These are phyloP conservation scores for Clonostachys rhizophaga DNA, from an alignment of 2,329 filamentous ascomycete genomes.

Conservation along the genomic window DNA sequence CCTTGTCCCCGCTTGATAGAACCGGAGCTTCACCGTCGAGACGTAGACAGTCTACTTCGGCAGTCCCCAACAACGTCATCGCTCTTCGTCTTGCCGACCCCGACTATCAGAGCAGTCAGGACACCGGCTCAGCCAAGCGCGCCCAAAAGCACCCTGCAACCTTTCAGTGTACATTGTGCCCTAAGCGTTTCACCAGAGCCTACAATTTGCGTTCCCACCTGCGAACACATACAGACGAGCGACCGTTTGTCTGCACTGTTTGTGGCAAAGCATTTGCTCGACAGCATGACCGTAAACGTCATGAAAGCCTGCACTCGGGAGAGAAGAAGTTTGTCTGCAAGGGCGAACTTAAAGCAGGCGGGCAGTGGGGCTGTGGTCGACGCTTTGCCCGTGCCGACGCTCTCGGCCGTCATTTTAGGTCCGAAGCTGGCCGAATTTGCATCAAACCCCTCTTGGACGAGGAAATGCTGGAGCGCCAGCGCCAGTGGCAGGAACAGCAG, in stretches of 20 bases:
- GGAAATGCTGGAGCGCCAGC: conserved; percentile 79
- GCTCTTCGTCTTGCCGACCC: conserved; percentile 91
- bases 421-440: conserved; percentile 90
- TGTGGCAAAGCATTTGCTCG: conserved; percentile 97
- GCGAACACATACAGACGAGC: conserved; percentile 93
- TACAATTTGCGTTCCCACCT: conserved; percentile 96
- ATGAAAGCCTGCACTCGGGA: conserved; percentile 92
- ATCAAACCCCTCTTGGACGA: conserved; percentile 97
- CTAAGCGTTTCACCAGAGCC: conserved; percentile 91
- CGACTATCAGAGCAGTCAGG: conserved; percentile 66
- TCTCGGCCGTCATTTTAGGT: conserved; percentile 88
- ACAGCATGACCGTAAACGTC: conserved; percentile 94
- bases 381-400: conserved; percentile 95
- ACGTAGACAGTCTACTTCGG: conserved; percentile 58
- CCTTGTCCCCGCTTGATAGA: conserved; percentile 55
- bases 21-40: conserved; percentile 26
- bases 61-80: conserved; percentile 60
- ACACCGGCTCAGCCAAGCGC: conserved; percentile 65
- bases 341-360: conserved; percentile 77
- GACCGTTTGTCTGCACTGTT: conserved; percentile 94
- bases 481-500: conserved; percentile 67
- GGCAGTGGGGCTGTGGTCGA: conserved; percentile 88
- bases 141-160: conserved; percentile 96
- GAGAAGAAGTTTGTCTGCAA: conserved; percentile 99
- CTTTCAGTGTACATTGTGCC: conserved; percentile 90